phyloP scores from a whole-genome alignment of 176 grass and related monocot genomes.

The Rhynchospora breviuscula region DNA sequence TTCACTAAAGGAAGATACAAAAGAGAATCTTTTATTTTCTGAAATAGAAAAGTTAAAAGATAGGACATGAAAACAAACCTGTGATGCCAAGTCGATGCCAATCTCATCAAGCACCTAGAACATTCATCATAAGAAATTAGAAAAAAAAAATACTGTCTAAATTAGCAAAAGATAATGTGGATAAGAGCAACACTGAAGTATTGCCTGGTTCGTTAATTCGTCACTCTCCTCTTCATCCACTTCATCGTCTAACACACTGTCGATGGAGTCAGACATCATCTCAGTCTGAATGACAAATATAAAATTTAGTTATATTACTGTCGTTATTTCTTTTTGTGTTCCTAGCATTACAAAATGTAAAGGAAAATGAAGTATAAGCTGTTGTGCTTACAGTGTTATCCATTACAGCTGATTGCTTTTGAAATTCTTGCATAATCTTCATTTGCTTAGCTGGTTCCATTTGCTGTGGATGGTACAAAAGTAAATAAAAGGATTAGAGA shows the following conservation, averaged over 20 bases:
- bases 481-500: neutral
- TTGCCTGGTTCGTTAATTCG: slow-evolving; percentile 84
- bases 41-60: slow-evolving; percentile 6
- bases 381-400: slow-evolving; percentile 59
- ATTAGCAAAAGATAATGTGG: slow-evolving; percentile 2
- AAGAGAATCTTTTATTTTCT: neutral
- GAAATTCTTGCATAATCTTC: slow-evolving; percentile 94
- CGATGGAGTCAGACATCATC: slow-evolving; percentile 84
- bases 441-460: slow-evolving; percentile 89
- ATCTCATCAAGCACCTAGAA: slow-evolving; percentile 97
- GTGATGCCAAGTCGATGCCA: slow-evolving; percentile 84
- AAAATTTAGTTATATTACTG: neutral
- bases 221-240: slow-evolving; percentile 88
- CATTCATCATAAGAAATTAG: slow-evolving; percentile 29
- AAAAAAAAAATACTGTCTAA: slow-evolving; percentile 5
- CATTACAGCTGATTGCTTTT: slow-evolving; percentile 86
- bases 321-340: neutral
- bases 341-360: neutral
- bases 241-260: slow-evolving; percentile 68
- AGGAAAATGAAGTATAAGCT: neutral
- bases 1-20: neutral
- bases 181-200: slow-evolving; percentile 22
- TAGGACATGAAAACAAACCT: slow-evolving; percentile 46
- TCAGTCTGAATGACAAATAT: slow-evolving; percentile 61
- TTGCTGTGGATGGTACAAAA: slow-evolving; percentile 54